Percentiles rank a stretch among this genome's conserved stretches.
These are phyloP conservation scores for Ceriops tagal DNA, from an alignment of 345 rosid species.

Conservation along the genomic window DNA sequence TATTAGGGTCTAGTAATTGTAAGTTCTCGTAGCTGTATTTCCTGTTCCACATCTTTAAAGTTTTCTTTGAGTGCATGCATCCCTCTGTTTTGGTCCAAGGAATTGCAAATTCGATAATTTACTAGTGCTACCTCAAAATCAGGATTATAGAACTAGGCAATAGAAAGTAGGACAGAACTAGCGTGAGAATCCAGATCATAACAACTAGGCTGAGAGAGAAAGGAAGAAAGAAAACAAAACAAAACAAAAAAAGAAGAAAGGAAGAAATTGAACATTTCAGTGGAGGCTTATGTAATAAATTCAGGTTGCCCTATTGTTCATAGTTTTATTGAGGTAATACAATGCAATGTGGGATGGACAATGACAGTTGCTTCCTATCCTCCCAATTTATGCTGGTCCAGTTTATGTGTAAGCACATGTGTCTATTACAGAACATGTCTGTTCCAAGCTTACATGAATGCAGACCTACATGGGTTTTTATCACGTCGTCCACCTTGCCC, in stretches of 20 bases:
- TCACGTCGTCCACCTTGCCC: slow-evolving; percentile 21
- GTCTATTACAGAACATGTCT: slow-evolving; percentile 42
- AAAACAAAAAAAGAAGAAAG: background rate
- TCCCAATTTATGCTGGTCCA: slow-evolving; percentile 22
- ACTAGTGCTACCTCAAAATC: too few species aligned
- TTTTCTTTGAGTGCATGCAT: background rate
- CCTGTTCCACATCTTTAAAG: slow-evolving; percentile 3
- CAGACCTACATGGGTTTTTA: slow-evolving; percentile 13
- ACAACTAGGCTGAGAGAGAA: slow-evolving; percentile 4
- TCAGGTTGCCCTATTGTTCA: slow-evolving; percentile 22
- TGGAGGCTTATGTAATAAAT: slow-evolving; percentile 25
- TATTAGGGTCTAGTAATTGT: background rate
- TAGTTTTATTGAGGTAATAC: background rate
- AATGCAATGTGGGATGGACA: slow-evolving; percentile 36
- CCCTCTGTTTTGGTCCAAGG: too few species aligned
- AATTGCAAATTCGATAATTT: too few species aligned
- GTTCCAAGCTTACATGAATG: slow-evolving; percentile 34
- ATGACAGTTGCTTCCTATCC: slow-evolving; percentile 43
- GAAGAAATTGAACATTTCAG: background rate
- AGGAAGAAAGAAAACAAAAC: background rate
- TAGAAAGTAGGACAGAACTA: background rate
- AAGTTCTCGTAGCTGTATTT: background rate
- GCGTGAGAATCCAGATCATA: slow-evolving; percentile 20
- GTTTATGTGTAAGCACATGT: slow-evolving; percentile 34
- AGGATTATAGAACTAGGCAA: background rate